Percentiles rank a stretch among this genome's conserved stretches.
phyloP scores from a whole-genome alignment of 1,139 yeast genomes.

The Candida sp. region DNA sequence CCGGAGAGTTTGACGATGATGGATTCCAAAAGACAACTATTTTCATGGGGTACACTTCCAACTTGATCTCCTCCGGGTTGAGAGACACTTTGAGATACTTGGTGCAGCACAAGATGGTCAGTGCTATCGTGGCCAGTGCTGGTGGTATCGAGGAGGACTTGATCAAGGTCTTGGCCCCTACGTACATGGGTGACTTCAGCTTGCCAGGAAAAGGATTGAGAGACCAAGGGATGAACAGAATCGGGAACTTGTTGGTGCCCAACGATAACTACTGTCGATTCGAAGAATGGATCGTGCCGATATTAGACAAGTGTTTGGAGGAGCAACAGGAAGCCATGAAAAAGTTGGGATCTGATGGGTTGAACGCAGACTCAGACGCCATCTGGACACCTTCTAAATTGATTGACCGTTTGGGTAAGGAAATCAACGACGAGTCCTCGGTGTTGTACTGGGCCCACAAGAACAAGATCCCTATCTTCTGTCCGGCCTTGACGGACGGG shows the following conservation, averaged over 20 bases:
- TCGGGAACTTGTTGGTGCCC: slow-evolving; percentile 96
- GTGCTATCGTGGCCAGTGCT: slow-evolving; percentile 94
- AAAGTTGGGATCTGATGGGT: slow-evolving; percentile 62
- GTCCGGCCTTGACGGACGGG: slow-evolving; percentile 98
- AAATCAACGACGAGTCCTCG: slow-evolving; percentile 91
- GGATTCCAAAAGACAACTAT: slow-evolving; percentile 89
- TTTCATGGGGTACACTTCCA: slow-evolving; percentile 97
- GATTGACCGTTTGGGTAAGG: slow-evolving; percentile 93
- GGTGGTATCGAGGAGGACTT: slow-evolving; percentile 99
- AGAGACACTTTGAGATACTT: slow-evolving; percentile 89
- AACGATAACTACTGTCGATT: slow-evolving; percentile 97
- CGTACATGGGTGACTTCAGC: slow-evolving; percentile 90
- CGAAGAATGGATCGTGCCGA: slow-evolving; percentile 98
- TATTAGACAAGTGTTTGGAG: slow-evolving; percentile 81
- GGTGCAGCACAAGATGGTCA: slow-evolving; percentile 93
- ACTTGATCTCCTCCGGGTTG: slow-evolving; percentile 91
- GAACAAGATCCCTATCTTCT: slow-evolving; percentile 93
- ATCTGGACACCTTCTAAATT: slow-evolving; percentile 93
- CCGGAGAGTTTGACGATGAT: slow-evolving; percentile 78
- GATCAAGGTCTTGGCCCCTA: slow-evolving; percentile 95
- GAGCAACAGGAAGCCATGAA: slow-evolving; percentile 80
- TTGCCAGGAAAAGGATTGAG: slow-evolving; percentile 82
- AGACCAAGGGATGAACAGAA: slow-evolving; percentile 96
- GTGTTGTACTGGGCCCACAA: slow-evolving; percentile 98
- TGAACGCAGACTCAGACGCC: slow-evolving; percentile 48